Evolutionary conservation across 352 stramenopile species (phyloP).

Genomic region (Phytophthora megakarya): DNA sequence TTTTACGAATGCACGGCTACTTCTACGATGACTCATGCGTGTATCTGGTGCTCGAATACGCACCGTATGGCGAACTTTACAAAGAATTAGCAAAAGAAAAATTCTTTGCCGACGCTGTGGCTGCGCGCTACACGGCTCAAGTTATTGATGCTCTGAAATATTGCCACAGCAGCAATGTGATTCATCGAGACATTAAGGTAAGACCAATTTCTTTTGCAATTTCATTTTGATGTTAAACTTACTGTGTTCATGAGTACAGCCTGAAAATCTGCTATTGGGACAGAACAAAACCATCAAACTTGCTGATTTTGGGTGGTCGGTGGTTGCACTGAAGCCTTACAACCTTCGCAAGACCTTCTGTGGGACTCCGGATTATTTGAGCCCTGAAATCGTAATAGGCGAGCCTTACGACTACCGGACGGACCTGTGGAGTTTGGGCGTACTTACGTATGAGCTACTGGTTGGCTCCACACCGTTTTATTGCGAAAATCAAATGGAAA

Average conservation of each 20-base stretch:
- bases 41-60: constrained; percentile 88
- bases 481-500: constrained; percentile 79
- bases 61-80: constrained; percentile 80
- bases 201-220: neutral
- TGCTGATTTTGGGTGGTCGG: constrained; percentile 88
- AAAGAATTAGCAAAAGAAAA: constrained; percentile 69
- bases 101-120: constrained; percentile 54
- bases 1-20: constrained; percentile 80
- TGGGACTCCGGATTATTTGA: constrained; percentile 86
- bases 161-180: constrained; percentile 77
- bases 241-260: constrained; percentile 37
- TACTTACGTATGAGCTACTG: constrained; percentile 85
- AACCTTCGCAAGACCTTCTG: constrained; percentile 76
- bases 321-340: constrained; percentile 70
- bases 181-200: constrained; percentile 91
- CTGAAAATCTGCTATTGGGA: constrained; percentile 84
- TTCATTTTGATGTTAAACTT: constrained; percentile 1
- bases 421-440: constrained; percentile 84
- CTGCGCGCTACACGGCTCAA: constrained; percentile 77
- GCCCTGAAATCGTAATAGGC: constrained; percentile 77
- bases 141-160: constrained; percentile 79
- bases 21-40: constrained; percentile 87
- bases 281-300: constrained; percentile 82
- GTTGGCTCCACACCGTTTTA: constrained; percentile 82
- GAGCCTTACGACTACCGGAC: constrained; percentile 69